Base-by-base conservation (phyloP, 768 basidiomycete species). In the Dentipellis fragilis region DNA sequence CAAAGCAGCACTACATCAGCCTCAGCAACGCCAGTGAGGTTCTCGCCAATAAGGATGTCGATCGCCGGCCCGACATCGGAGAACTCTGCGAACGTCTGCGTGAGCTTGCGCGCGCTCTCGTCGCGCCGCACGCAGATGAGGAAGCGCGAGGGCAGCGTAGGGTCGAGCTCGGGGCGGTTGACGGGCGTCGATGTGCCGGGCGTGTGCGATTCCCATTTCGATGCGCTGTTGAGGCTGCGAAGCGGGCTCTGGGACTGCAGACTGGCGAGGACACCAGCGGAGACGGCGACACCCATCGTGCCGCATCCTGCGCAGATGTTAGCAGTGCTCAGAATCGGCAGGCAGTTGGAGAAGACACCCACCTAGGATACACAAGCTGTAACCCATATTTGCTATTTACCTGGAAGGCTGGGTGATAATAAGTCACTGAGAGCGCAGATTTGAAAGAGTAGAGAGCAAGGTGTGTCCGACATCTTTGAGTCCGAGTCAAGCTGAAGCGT, bases 271-370 rank as follows among this genome's bases (percentile, higher is more conserved):
- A 97, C 88, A 47, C 96, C 96, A 21, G 95, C 94, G 50, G 93
- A 80, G 68, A 99, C 80, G 57, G 96, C 93, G 63, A 97, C 72
- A 56, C 96, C 96, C 96, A 99, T 98, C 10, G 95, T 98, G 56
- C 96, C 96, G 70, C 96, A 98, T 77, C 95, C 96, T 86, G 64
- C 56, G 58, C 42, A 63, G 54, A 7, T 58, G 51, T 51, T 60
- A 59, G 57, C 63, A 54, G 56, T 29, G 29, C 29, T 29, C 29
- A 29, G 6, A 29, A 29, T 29, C 6, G 29, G 29, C 6, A 38
- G 57, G n/a, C n/a, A n/a, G 45, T 19, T 3, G 17, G 54, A 49
- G 46, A 36, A 59, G 54, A 50, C 56, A 37, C 60, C 55, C 58
- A 75, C 93, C 93, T 74, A 96, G 71, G 29, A 94, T 83, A 65